Conservation (phyloP, 1,284 basidiomycete species). For the Macrocybe sp. region DNA sequence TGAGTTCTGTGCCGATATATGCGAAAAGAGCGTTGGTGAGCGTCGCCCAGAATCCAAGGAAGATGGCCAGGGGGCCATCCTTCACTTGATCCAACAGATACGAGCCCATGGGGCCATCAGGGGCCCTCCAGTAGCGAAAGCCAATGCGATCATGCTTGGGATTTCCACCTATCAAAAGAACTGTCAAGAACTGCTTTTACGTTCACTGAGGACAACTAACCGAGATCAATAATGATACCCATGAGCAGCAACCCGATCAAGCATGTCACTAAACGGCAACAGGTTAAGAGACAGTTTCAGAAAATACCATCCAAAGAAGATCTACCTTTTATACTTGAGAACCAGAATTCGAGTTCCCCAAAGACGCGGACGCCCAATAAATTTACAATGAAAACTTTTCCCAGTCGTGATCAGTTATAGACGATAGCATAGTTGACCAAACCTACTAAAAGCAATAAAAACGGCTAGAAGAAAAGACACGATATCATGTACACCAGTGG, state of each 20-base stretch:
- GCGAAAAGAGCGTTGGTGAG: slow-evolving; percentile 43
- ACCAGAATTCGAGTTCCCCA: slow-evolving; percentile 62
- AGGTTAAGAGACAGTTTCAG: not conserved
- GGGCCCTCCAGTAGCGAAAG: slow-evolving; percentile 55
- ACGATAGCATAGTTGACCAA: not conserved
- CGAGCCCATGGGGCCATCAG: slow-evolving; percentile 43
- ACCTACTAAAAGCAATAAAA: slow-evolving; percentile 51
- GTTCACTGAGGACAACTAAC: slow-evolving; percentile 17
- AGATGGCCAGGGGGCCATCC: slow-evolving; percentile 40
- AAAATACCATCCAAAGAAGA: not conserved
- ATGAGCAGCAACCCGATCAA: slow-evolving; percentile 59
- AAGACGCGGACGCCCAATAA: slow-evolving; percentile 46
- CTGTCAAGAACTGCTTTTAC: not conserved
- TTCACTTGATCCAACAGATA: slow-evolving; percentile 43
- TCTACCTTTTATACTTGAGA: slow-evolving; percentile 44
- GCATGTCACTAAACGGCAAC: slow-evolving; percentile 35
- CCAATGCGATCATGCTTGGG: slow-evolving; percentile 59
- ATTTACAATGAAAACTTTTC: slow-evolving; percentile 48
- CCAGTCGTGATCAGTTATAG: slow-evolving; percentile 3
- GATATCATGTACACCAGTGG: not conserved
- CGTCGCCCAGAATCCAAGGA: slow-evolving; percentile 60
- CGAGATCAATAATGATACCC: slow-evolving; percentile 50
- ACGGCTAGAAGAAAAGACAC: slow-evolving; percentile 31
- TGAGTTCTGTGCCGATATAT: slow-evolving; percentile 44
- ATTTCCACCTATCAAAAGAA: slow-evolving; percentile 45